Conservation (phyloP, 768 basidiomycete species). For the Tulasnella sp. region DNA sequence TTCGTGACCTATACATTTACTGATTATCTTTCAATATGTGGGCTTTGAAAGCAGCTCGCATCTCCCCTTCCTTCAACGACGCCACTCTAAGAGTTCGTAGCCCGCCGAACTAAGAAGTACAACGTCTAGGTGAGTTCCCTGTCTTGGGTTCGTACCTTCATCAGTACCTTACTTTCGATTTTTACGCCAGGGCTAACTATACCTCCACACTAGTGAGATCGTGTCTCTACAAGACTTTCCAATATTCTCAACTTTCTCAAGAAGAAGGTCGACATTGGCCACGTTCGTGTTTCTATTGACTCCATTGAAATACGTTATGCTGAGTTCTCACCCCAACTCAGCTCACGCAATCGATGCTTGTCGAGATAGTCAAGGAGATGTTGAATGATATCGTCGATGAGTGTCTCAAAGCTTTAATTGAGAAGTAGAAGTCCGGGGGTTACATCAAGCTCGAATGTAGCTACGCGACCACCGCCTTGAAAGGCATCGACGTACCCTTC, state of each 20-base stretch:
- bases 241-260: slow-evolving; percentile 96
- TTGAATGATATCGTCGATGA: slow-evolving; percentile 80
- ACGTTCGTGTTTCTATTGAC: slow-evolving; percentile 33
- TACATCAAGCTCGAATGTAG: slow-evolving; percentile 93
- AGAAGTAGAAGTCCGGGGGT: slow-evolving; percentile 68
- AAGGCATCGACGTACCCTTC: slow-evolving; percentile 98
- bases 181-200: slow-evolving; percentile 99
- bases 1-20: slow-evolving; percentile 53
- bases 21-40: slow-evolving; percentile 12
- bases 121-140: no score
- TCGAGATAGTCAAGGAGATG: slow-evolving; percentile 96
- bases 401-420: slow-evolving; percentile 61
- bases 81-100: no score
- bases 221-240: slow-evolving; percentile 82
- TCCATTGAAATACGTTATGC: background rate
- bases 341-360: slow-evolving; percentile 76
- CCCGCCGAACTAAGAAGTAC: no score
- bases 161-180: slow-evolving; percentile 63
- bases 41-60: no score
- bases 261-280: slow-evolving; percentile 86
- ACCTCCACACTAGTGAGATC: slow-evolving; percentile 96
- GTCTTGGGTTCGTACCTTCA: no score
- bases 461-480: slow-evolving; percentile 87
- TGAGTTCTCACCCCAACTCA: slow-evolving; percentile 25
- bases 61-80: no score